These are phyloP conservation scores for Staphylotrichum longicolle DNA, from an alignment of 495 filamentous ascomycete genomes.

Conservation along the genomic window DNA sequence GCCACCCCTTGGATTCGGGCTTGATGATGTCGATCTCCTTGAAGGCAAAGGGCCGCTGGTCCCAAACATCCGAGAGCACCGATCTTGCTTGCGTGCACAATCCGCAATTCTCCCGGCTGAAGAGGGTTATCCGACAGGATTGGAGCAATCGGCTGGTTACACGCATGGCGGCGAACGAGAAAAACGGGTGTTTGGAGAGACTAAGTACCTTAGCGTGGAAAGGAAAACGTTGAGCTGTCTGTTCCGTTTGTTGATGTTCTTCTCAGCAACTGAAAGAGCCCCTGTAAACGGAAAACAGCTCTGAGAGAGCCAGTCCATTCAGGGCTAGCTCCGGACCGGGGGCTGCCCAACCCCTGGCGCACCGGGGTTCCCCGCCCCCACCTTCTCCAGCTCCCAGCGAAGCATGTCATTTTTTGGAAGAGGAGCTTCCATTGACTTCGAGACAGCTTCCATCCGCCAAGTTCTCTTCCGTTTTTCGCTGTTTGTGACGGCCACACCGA, in stretches of 20 bases:
- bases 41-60: constrained; percentile 68
- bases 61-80: constrained; percentile 67
- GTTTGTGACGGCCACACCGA: not conserved
- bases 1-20: constrained; percentile 64
- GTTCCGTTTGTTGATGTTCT: no score
- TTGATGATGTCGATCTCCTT: constrained; percentile 77
- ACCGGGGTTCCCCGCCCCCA: constrained; percentile 19
- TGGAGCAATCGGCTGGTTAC: constrained; percentile 48
- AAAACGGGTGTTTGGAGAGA: not conserved
- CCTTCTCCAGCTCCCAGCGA: constrained; percentile 1
- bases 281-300: no score
- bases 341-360: not conserved
- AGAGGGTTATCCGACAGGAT: constrained; percentile 71
- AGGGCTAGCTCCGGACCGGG: constrained; percentile 1
- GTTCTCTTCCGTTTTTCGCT: not conserved
- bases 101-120: constrained; percentile 75
- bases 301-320: not conserved
- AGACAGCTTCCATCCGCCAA: constrained; percentile 20
- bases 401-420: not conserved
- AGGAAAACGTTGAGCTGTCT: not conserved
- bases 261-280: no score
- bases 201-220: not conserved
- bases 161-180: constrained; percentile 35
- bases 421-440: constrained; percentile 26
- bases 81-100: constrained; percentile 75